Evolutionary conservation across 352 stramenopile genomes (phyloP).

Genomic region (Phytophthora cryptogea): DNA sequence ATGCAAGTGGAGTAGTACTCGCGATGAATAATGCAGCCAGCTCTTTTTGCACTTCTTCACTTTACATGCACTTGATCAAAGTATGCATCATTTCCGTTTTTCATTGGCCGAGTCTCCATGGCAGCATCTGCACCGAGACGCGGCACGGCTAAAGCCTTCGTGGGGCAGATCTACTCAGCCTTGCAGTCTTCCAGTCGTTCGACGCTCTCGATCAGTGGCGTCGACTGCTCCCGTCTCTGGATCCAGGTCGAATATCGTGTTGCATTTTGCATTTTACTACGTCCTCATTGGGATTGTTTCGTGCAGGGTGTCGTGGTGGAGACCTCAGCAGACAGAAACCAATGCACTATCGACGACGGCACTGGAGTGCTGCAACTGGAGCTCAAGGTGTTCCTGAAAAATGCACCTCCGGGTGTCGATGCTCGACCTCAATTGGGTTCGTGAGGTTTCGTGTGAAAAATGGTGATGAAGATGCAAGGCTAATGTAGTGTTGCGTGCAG

Average conservation of each 20-base stretch:
- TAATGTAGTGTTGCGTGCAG: constrained; percentile 19
- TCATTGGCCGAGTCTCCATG: constrained; percentile 3
- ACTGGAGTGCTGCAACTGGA: constrained; percentile 65
- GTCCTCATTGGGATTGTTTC: neutral
- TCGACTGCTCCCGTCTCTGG: constrained; percentile 78
- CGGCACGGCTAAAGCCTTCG: constrained; percentile 64
- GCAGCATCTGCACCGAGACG: constrained; percentile 9
- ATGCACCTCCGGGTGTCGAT: constrained; percentile 50
- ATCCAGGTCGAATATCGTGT: constrained; percentile 47
- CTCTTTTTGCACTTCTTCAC: constrained; percentile 11
- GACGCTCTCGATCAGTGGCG: constrained; percentile 54
- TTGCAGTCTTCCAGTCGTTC: constrained; percentile 40
- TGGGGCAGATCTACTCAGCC: constrained; percentile 55
- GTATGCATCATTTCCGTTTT: constrained; percentile 7
- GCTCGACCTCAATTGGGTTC: constrained; percentile 45
- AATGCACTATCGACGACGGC: constrained; percentile 76
- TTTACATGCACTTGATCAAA: constrained; percentile 5
- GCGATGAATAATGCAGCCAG: constrained; percentile 3
- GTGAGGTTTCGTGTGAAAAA: neutral
- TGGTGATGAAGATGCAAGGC: neutral
- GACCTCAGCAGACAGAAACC: constrained; percentile 31
- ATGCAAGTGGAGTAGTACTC: neutral
- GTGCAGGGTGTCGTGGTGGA: constrained; percentile 61
- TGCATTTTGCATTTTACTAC: neutral
- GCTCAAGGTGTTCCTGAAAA: constrained; percentile 70